These are phyloP conservation scores for Cubamyces lactineus DNA, from an alignment of 768 basidiomycete genomes.

Conservation along the genomic window DNA sequence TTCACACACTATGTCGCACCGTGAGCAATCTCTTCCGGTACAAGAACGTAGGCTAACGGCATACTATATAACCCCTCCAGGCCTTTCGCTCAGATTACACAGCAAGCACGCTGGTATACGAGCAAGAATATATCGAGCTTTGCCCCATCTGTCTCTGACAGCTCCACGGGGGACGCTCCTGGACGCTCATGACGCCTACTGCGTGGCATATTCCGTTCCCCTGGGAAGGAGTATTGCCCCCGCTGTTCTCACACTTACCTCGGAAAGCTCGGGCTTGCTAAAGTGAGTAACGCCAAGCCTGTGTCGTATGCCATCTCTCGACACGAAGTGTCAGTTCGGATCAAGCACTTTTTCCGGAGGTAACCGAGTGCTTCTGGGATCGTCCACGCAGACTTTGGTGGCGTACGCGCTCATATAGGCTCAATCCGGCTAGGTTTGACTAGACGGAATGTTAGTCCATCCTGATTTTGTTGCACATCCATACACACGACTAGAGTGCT, in stretches of 20 bases:
- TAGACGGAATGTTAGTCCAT: no score
- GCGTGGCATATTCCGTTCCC: not conserved
- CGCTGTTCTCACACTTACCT: not conserved
- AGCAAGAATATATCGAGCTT: not conserved
- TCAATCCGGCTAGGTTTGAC: no score
- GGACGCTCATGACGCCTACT: not conserved
- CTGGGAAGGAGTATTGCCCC: constrained; percentile 2
- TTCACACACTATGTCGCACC: not conserved
- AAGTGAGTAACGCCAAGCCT: constrained; percentile 12
- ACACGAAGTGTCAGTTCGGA: not conserved
- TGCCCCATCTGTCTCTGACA: not conserved
- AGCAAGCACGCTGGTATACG: no score
- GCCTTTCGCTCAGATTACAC: no score
- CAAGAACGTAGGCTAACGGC: no score
- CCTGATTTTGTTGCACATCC: no score
- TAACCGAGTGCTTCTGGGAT: not conserved
- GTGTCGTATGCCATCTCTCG: not conserved
- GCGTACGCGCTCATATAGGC: no score
- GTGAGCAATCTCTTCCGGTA: not conserved
- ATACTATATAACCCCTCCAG: no score
- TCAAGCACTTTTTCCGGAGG: not conserved
- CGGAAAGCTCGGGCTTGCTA: constrained; percentile 10
- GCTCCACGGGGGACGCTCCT: no score
- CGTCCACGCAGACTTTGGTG: no score
- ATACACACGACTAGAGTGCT: no score